These are phyloP conservation scores for Umbelopsis sp. DNA, from an alignment of 192 early-diverging fungal species.

Conservation along the genomic window DNA sequence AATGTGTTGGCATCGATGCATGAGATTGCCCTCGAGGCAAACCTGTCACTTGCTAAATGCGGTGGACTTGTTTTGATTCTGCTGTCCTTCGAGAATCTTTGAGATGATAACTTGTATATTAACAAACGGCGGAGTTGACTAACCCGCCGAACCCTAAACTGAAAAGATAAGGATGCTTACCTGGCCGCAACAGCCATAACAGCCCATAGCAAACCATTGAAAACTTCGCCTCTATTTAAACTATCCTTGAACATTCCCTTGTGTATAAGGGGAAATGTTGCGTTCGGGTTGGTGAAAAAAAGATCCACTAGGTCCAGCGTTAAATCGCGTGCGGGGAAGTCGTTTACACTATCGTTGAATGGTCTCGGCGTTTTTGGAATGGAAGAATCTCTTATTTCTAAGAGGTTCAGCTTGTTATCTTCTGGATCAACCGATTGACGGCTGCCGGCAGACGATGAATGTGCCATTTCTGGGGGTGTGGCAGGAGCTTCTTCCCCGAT, in stretches of 20 bases:
- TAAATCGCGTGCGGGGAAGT: slow-evolving; percentile 45
- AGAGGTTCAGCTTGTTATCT: not conserved
- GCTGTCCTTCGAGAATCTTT: slow-evolving; percentile 46
- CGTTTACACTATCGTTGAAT: slow-evolving; percentile 11
- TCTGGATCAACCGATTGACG: not conserved
- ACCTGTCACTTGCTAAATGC: slow-evolving; percentile 52
- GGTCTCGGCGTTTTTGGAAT: not conserved
- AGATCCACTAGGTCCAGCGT: slow-evolving; percentile 45
- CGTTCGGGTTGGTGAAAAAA: slow-evolving; percentile 51
- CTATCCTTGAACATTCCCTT: slow-evolving; percentile 43
- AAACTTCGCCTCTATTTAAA: slow-evolving; percentile 45
- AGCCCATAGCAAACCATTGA: slow-evolving; percentile 45
- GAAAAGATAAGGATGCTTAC: not conserved
- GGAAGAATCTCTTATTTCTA: not conserved
- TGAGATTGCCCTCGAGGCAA: slow-evolving; percentile 44
- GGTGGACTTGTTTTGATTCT: slow-evolving; percentile 45
- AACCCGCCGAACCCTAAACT: not conserved
- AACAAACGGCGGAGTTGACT: not conserved
- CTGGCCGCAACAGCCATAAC: slow-evolving; percentile 51
- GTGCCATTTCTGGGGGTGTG: not conserved
- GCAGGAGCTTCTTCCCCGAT: not conserved
- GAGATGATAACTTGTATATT: not conserved
- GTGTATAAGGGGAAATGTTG: slow-evolving; percentile 50
- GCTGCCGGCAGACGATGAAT: not conserved
- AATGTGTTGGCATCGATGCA: slow-evolving; percentile 42